phyloP scores from a whole-genome alignment of 129 eudicot genomes.

The Lactuca sativa region DNA sequence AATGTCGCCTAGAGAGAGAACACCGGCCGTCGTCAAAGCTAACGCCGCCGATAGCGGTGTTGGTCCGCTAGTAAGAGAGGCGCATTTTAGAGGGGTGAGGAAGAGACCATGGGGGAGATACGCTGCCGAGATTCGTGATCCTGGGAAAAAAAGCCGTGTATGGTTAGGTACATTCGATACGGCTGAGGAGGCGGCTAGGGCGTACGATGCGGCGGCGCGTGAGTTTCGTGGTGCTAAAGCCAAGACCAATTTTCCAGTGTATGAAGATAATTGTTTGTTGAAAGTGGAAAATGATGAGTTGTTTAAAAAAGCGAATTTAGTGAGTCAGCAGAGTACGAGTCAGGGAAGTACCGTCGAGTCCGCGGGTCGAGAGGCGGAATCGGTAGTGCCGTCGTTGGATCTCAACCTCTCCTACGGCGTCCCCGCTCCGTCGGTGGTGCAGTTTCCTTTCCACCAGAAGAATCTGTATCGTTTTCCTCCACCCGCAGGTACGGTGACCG shows the following conservation, averaged over 20 bases:
- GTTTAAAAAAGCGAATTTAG: slow-evolving; percentile 21
- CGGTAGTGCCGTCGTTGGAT: slow-evolving; percentile 27
- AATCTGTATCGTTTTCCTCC: slow-evolving; percentile 24
- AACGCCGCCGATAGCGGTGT: slow-evolving; percentile 8
- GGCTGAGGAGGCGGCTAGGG: slow-evolving; percentile 43
- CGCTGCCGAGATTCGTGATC: slow-evolving; percentile 49
- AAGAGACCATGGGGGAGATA: slow-evolving; percentile 47
- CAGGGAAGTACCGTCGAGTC: slow-evolving; percentile 38
- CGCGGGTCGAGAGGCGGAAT: slow-evolving; percentile 23
- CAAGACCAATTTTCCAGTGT: slow-evolving; percentile 25
- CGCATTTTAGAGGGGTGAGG: slow-evolving; percentile 41
- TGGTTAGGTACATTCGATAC: slow-evolving; percentile 46
- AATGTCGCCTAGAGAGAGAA: slow-evolving; percentile 29
- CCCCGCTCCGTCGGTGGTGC: neutral
- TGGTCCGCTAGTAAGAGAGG: slow-evolving; percentile 16
- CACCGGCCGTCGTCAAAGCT: slow-evolving; percentile 15
- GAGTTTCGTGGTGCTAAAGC: slow-evolving; percentile 45
- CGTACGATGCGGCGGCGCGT: slow-evolving; percentile 46
- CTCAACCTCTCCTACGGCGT: slow-evolving; percentile 30
- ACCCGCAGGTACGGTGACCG: slow-evolving; percentile 16
- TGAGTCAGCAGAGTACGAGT: slow-evolving; percentile 37
- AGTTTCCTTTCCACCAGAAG: slow-evolving; percentile 20
- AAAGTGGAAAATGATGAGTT: neutral
- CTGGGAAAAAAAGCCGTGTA: slow-evolving; percentile 39
- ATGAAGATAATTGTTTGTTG: slow-evolving; percentile 12